Evolutionary conservation across 1,139 yeast genomes (phyloP).

Genomic region (Wickerhamomyces sp.): DNA sequence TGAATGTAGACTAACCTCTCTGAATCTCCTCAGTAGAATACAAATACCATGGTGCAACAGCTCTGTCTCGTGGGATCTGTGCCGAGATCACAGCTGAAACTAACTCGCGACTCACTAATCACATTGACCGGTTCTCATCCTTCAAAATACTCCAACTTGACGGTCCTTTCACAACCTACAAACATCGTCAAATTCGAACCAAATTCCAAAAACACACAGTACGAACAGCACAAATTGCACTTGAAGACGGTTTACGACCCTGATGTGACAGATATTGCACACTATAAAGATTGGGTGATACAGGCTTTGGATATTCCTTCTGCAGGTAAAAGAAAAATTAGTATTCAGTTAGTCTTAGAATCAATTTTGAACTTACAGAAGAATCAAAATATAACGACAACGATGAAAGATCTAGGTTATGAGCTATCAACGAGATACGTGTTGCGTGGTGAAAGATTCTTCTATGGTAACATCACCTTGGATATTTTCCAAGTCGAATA

Average conservation of each 20-base stretch:
- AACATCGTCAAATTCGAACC: conserved; percentile 25
- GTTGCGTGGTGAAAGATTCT: conserved; percentile 60
- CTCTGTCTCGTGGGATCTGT: conserved; percentile 29
- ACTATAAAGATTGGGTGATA: conserved; percentile 49
- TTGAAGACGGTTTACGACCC: conserved; percentile 11
- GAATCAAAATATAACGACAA: conserved; percentile 30
- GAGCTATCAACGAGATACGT: conserved; percentile 60
- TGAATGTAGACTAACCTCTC: too few relatives aligned
- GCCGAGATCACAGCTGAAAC: conserved; percentile 25
- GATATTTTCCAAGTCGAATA: conserved; percentile 45
- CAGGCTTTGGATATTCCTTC: conserved; percentile 79
- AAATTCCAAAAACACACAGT: conserved; percentile 21
- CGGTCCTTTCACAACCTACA: conserved; percentile 29
- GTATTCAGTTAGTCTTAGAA: conserved; percentile 66
- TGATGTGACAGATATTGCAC: conserved; percentile 2
- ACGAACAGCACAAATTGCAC: conserved; percentile 20
- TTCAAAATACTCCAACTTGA: conserved; percentile 23
- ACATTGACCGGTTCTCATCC: conserved; percentile 32
- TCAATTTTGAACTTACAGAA: conserved; percentile 42
- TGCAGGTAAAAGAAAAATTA: conserved; percentile 70
- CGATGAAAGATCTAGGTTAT: conserved; percentile 69
- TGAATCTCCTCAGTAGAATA: too few relatives aligned
- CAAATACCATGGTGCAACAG: conserved; percentile 32
- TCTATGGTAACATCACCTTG: conserved; percentile 58
- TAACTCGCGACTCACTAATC: conserved; percentile 28